Base-by-base conservation (phyloP, 2,329 filamentous ascomycete genomes). In the Sphaerulina vaccinii region DNA sequence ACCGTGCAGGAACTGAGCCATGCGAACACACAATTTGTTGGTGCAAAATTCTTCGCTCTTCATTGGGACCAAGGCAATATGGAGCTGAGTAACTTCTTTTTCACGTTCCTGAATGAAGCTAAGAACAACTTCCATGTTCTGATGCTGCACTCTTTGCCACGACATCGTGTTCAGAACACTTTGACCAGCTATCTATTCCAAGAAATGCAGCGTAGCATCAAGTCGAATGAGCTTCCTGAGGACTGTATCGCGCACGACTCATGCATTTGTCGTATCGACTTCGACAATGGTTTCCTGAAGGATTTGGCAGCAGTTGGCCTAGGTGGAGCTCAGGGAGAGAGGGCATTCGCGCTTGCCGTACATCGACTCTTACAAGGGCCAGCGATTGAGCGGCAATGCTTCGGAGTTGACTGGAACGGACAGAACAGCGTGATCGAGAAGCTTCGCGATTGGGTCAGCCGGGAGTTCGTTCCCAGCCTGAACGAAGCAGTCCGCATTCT, bases 341-440 rank as follows among this genome's bases (percentile, higher is more conserved):
- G 86, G 23, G 74, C 87, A 29, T 85, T 90, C 62, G 87, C 86
- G 13, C 83, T 86, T 66, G 77, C 86, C 21, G 84, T 90, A 76
- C 79, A 89, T 64, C 71, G 72, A 29, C 75, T 85, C 52, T 83
- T 90, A 75, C 77, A 78, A 37, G 73, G 79, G 10, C 86, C 85
- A 60, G 79, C 61, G 3, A 56, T 90, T 35, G 73, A 73, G 33
- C 74, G 76, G 42, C 80, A 79, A 5, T 89, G 84, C 63, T 75
- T 82, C 46, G 73, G 73, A 51, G 81, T 84, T 2, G 76, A 83
- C 41, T 90, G 87, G 66, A 70, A 68, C 19, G 68, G 72, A 1
- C 73, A 76, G 42, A 78, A 79, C 16, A 75, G 77, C 22, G 83
- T 84, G 53, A 79, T 86, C 29, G 69, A 73, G 6, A 77, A 81